Evolutionary conservation across 106 monocot species (phyloP), one percentile per base, ranked within the genome.

Genomic region (Phalaenopsis aphrodite): DNA sequence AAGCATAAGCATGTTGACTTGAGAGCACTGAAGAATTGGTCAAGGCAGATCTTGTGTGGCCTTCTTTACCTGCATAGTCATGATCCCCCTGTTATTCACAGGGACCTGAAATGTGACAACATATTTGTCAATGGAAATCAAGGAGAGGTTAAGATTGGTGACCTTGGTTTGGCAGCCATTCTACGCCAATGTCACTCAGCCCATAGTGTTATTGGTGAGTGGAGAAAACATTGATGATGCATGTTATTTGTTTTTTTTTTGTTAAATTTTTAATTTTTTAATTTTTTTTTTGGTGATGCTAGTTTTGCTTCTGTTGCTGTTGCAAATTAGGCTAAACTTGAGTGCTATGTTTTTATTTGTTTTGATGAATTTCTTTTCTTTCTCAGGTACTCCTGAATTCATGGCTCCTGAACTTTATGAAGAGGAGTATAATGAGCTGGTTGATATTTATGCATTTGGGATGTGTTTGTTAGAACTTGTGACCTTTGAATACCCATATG

Each of bases 71-170:
- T 93, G n/a, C 93, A 93, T 72, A 84, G 85, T 38, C 88, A 90
- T 72, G 88, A 90, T 46, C 88, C 92, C 2, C 92, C 92, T 5
- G 79, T 92, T 75, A 93, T 92, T 43, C 89, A 92, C 21, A 84
- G 92, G 39, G 93, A 93, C 75, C 56, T 93, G 64, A 90, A 93
- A 76, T 93, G 93, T 56, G 93, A 93, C 23, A 93, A 93, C 61
- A 88, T 90, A 55, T 90, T 93, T 75, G 84, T 93, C 2, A 93
- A 93, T 81, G 93, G 93, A 15, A 93, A 86, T 78, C 88, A 88
- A 8, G 93, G 93, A 14, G 87, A 90, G 86, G 90, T 93, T 56
- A 93, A 93, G 74, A 93, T 90, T 75, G 93, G 93, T 77, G 93
- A 93, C 52, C 88, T 93, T 43, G 93, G 93, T 37, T 80, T 93